These are phyloP conservation scores for Saccharomyces hybrid DNA, from an alignment of 1,139 yeast genomes.

Conservation along the genomic window DNA sequence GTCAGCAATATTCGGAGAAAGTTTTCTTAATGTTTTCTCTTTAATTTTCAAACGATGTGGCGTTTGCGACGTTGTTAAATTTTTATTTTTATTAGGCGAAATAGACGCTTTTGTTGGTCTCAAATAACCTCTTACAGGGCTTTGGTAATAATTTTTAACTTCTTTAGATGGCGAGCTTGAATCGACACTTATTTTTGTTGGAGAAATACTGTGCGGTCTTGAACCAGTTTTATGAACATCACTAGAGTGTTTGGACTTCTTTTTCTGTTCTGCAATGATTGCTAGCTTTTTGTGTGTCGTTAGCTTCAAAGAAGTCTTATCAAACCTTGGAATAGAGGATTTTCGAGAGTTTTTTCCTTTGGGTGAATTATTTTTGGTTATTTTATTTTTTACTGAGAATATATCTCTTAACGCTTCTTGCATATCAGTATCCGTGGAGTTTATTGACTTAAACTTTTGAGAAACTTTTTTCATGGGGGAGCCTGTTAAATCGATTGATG, in stretches of 20 bases:
- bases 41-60: neutral
- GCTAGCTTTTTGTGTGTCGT: neutral
- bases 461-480: conserved; percentile 17
- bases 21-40: neutral
- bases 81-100: neutral
- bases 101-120: neutral
- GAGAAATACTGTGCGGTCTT: neutral
- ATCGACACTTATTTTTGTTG: neutral
- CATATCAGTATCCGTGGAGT: conserved; percentile 18
- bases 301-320: conserved; percentile 5
- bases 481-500: conserved; percentile 25
- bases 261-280: neutral
- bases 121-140: neutral
- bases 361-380: neutral
- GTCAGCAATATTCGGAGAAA: neutral
- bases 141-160: neutral
- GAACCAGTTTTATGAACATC: neutral
- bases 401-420: conserved; percentile 27
- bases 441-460: neutral
- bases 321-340: conserved; percentile 17
- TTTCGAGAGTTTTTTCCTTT: conserved; percentile 7
- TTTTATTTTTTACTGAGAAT: conserved; percentile 8
- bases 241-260: neutral
- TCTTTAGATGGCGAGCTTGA: neutral
- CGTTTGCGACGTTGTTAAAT: neutral